Conservation (phyloP, 2,329 filamentous ascomycete genomes). For the Fusarium tupiense region DNA sequence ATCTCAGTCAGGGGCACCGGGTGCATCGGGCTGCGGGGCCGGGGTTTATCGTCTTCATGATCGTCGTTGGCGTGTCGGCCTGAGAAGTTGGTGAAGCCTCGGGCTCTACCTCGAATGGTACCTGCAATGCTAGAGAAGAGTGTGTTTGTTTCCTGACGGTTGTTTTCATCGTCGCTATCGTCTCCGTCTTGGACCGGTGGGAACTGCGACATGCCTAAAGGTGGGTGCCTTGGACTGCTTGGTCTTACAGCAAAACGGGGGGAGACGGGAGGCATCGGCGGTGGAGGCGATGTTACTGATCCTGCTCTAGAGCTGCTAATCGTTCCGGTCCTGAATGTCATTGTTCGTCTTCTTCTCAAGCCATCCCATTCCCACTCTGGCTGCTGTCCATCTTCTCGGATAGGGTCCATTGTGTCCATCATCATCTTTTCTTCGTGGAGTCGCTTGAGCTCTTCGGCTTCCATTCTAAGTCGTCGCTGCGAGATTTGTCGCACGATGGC, state of each 20-base stretch:
- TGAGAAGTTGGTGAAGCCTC: constrained; percentile 48
- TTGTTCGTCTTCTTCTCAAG: constrained; percentile 75
- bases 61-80: constrained; percentile 48
- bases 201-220: constrained; percentile 85
- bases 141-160: constrained; percentile 59
- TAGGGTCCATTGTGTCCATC: constrained; percentile 75
- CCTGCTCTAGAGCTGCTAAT: constrained; percentile 46
- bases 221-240: constrained; percentile 46
- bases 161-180: constrained; percentile 56
- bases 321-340: constrained; percentile 46
- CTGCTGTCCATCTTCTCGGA: constrained; percentile 76
- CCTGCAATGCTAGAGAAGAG: constrained; percentile 67
- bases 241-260: constrained; percentile 35
- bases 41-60: constrained; percentile 53
- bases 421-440: constrained; percentile 80
- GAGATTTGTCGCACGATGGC: constrained; percentile 89
- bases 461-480: constrained; percentile 76
- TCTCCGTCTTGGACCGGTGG: constrained; percentile 72
- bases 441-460: constrained; percentile 80
- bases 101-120: constrained; percentile 54
- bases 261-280: constrained; percentile 40
- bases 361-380: constrained; percentile 87
- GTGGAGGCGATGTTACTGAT: constrained; percentile 42
- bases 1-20: constrained; percentile 73
- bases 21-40: constrained; percentile 65